Evolutionary conservation across 2,329 filamentous ascomycete genomes (phyloP).

Genomic region (Nothophaeocryptopus gaeumannii): DNA sequence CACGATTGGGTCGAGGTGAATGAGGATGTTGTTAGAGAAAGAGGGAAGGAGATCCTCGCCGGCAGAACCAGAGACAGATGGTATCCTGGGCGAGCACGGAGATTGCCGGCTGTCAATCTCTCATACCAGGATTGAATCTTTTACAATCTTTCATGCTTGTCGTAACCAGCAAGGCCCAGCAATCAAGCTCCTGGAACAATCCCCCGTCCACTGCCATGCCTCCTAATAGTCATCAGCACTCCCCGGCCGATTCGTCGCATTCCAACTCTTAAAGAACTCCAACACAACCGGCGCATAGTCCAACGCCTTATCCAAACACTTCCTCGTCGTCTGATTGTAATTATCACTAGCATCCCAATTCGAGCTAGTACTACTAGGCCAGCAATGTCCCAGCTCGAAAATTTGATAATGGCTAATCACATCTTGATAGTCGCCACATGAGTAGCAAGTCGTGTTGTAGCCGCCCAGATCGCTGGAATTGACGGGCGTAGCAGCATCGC

Average conservation of each 20-base stretch:
- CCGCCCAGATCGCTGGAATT: constrained; percentile 27
- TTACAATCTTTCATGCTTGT: too few species aligned
- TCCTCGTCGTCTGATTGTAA: constrained; percentile 10
- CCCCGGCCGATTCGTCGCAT: constrained; percentile 8
- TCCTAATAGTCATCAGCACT: too few species aligned
- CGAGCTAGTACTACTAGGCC: constrained; percentile 34
- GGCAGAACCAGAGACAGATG: too few species aligned
- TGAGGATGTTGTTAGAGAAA: too few species aligned
- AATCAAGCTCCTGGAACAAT: too few species aligned
- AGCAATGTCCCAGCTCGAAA: constrained; percentile 41
- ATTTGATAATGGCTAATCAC: constrained; percentile 41
- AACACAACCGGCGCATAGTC: constrained; percentile 28
- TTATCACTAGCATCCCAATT: constrained; percentile 25
- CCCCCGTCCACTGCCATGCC: too few species aligned
- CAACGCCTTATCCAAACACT: constrained; percentile 20
- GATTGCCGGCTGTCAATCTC: too few species aligned
- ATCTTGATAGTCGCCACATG: constrained; percentile 31
- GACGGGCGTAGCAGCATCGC: constrained; percentile 22
- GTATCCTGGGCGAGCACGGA: too few species aligned
- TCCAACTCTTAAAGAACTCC: constrained; percentile 30
- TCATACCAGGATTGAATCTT: too few species aligned
- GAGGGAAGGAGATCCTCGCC: too few species aligned
- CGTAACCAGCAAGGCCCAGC: too few species aligned
- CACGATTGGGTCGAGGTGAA: too few species aligned
- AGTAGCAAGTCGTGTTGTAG: constrained; percentile 33